A percentile compares a stretch with the other conserved stretches of the same genome.
Evolutionary conservation across 352 stramenopile genomes (phyloP).

Genomic region (Globisporangium iwayamae): DNA sequence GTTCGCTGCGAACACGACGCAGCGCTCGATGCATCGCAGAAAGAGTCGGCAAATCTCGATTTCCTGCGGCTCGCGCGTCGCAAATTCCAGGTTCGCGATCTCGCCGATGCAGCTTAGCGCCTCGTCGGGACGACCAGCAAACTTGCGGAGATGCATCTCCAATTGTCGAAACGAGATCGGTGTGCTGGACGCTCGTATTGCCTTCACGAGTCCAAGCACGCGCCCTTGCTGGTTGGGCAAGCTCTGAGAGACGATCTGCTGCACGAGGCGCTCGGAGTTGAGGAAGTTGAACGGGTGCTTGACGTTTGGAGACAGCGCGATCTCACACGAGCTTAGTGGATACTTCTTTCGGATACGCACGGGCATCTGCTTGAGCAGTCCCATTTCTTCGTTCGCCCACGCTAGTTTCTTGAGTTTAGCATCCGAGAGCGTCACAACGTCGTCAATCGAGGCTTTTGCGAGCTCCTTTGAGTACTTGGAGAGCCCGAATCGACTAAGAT

Average conservation of each 20-base stretch:
- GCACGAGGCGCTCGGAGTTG: slow-evolving; percentile 39
- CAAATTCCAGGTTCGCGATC: slow-evolving; percentile 45
- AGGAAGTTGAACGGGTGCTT: slow-evolving; percentile 72
- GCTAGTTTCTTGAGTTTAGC: slow-evolving; percentile 38
- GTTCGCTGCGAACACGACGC: slow-evolving; percentile 60
- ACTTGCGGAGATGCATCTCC: slow-evolving; percentile 69
- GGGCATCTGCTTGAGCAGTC: slow-evolving; percentile 30
- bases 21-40: slow-evolving; percentile 42
- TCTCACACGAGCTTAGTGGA: slow-evolving; percentile 29
- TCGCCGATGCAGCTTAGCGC: slow-evolving; percentile 50
- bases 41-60: slow-evolving; percentile 36
- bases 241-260: slow-evolving; percentile 50
- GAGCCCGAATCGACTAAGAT: slow-evolving; percentile 59
- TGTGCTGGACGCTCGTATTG: slow-evolving; percentile 43
- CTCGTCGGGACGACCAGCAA: slow-evolving; percentile 65
- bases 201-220: slow-evolving; percentile 45
- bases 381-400: slow-evolving; percentile 61
- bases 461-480: slow-evolving; percentile 42
- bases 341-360: slow-evolving; percentile 21
- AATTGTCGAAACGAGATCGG: slow-evolving; percentile 71
- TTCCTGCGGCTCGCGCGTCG: slow-evolving; percentile 49
- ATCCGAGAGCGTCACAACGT: slow-evolving; percentile 30
- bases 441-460: slow-evolving; percentile 24
- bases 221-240: slow-evolving; percentile 74
- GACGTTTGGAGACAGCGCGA: slow-evolving; percentile 21